Percentiles rank a stretch among this genome's conserved stretches.
Conservation (phyloP, 1,284 basidiomycete genomes). For the Phlebopus sp. region DNA sequence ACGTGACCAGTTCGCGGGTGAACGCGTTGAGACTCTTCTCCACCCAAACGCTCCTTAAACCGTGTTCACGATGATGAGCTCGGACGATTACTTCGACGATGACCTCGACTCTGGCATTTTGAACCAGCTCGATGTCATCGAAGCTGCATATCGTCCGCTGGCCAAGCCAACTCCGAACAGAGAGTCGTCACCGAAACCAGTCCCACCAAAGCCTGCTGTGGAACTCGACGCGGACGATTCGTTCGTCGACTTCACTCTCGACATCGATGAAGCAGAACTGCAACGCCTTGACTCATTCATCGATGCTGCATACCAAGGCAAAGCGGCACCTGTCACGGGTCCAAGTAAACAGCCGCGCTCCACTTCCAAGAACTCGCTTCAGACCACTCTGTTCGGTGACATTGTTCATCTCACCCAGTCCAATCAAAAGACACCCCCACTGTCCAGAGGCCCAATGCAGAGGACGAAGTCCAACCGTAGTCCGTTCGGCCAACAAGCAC, state of each 20-base stretch:
- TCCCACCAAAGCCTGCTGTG: conserved; percentile 12
- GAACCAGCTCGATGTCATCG: conserved; percentile 62
- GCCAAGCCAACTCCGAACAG: conserved; percentile 11
- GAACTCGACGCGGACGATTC: conserved; percentile 40
- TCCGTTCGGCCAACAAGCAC: conserved; percentile 51
- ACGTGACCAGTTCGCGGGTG: not conserved
- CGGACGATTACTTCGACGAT: conserved; percentile 53
- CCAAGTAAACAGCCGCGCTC: conserved; percentile 37
- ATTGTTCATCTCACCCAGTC: conserved; percentile 38
- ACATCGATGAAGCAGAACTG: conserved; percentile 54
- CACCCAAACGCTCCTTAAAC: not conserved
- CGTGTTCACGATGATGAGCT: conserved; percentile 56
- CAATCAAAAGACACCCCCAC: conserved; percentile 26
- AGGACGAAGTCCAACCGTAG: conserved; percentile 44
- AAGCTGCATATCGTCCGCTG: conserved; percentile 48
- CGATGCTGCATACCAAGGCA: conserved; percentile 40
- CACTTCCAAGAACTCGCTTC: conserved; percentile 42
- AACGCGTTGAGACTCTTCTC: conserved; percentile 1
- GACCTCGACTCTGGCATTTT: conserved; percentile 50
- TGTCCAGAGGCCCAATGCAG: conserved; percentile 35
- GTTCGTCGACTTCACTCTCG: conserved; percentile 54
- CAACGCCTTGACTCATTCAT: conserved; percentile 51
- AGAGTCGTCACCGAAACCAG: conserved; percentile 7
- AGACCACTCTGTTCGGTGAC: conserved; percentile 67
- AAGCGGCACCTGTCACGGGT: conserved; percentile 38